phyloP scores from a whole-genome alignment of 257 asterid genomes.

The Ehretia macrophylla region DNA sequence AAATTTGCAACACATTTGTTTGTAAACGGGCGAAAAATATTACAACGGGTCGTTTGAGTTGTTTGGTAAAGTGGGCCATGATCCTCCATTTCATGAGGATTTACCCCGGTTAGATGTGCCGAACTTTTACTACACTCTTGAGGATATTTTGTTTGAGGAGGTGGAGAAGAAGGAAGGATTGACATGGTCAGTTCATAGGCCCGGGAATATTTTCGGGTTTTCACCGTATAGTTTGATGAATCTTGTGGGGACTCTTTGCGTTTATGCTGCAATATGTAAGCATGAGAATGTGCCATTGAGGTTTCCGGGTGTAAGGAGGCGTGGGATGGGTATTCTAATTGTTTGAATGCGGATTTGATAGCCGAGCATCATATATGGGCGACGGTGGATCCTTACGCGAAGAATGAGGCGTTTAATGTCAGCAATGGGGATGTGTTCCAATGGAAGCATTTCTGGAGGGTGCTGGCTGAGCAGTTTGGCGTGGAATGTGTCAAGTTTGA shows the following conservation, averaged over 20 bases:
- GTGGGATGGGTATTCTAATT: constrained; percentile 77
- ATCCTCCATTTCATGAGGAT: constrained; percentile 75
- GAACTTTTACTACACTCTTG: constrained; percentile 62
- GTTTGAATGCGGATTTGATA: constrained; percentile 82
- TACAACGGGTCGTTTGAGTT: constrained; percentile 59
- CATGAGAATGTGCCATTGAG: constrained; percentile 60
- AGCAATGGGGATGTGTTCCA: constrained; percentile 87
- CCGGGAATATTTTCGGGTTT: constrained; percentile 71
- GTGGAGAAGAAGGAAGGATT: constrained; percentile 65
- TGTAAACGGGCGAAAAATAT: constrained; percentile 84
- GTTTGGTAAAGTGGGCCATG: constrained; percentile 39
- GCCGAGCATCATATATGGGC: constrained; percentile 98
- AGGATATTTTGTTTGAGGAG: constrained; percentile 67
- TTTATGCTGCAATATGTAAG: constrained; percentile 85
- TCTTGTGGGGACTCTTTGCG: constrained; percentile 68
- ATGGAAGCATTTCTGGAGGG: constrained; percentile 94
- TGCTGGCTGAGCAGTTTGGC: constrained; percentile 82
- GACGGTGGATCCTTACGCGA: constrained; percentile 83
- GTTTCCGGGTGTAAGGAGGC: constrained; percentile 65
- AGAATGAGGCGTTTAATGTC: constrained; percentile 86
- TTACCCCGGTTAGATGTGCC: constrained; percentile 51
- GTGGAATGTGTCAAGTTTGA: constrained; percentile 53
- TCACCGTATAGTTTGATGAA: constrained; percentile 84
- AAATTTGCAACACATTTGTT: constrained; percentile 58
- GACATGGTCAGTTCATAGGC: constrained; percentile 87